phyloP scores from a whole-genome alignment of 352 stramenopile species.

The Globisporangium paddicum region DNA sequence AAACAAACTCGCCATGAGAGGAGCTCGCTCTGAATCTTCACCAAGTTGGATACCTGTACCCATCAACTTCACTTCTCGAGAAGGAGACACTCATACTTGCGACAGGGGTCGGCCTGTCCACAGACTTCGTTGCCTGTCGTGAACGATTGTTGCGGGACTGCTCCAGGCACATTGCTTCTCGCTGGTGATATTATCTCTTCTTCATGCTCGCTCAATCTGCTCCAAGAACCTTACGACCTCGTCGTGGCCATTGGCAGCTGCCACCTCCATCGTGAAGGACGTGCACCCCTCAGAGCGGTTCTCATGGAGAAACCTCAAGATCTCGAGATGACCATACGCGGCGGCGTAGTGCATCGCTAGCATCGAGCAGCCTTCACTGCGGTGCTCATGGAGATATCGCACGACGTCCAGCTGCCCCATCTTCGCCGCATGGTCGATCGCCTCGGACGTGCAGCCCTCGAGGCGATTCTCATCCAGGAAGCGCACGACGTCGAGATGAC shows the following conservation, averaged over 20 bases:
- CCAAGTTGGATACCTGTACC: no score
- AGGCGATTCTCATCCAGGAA: neutral
- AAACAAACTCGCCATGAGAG: no score
- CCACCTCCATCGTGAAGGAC: neutral
- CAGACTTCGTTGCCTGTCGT: no score
- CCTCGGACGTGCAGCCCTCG: slow-evolving; percentile 1
- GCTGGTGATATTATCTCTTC: neutral
- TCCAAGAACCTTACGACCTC: neutral
- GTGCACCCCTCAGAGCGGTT: neutral
- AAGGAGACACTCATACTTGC: no score
- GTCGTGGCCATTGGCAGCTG: neutral
- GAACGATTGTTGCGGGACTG: neutral
- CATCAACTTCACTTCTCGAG: no score
- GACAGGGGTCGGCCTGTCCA: no score
- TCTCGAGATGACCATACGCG: neutral
- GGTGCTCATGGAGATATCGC: neutral
- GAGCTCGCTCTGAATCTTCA: no score
- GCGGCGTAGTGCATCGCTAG: slow-evolving; percentile 6
- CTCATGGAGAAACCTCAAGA: neutral
- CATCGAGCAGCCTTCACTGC: neutral
- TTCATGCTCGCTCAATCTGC: neutral
- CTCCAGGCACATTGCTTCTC: neutral
- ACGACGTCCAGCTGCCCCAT: neutral
- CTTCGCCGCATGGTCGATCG: slow-evolving; percentile 4
- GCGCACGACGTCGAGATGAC: neutral